phyloP scores from a whole-genome alignment of 345 rosid species.

The Euphorbia lathyris region DNA sequence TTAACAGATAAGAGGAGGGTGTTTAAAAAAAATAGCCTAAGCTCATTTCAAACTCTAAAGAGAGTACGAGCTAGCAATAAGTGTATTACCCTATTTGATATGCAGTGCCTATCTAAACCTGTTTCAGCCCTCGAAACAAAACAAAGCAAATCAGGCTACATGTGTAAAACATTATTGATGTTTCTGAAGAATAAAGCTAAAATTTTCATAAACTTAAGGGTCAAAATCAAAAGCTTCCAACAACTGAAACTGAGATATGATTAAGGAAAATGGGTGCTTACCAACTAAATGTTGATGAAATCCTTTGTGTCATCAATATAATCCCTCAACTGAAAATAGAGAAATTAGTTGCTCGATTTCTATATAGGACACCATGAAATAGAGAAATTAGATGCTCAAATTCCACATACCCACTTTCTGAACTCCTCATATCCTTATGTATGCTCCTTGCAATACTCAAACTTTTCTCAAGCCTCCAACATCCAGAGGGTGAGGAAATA shows the following conservation, averaged over 20 bases:
- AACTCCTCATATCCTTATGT: constrained; percentile 83
- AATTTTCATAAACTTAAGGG: neutral
- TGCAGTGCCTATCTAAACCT: too few relatives aligned
- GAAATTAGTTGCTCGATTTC: neutral
- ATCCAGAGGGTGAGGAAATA: constrained; percentile 79
- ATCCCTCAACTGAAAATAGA: constrained; percentile 76
- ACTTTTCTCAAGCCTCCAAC: constrained; percentile 78
- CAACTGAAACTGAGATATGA: neutral
- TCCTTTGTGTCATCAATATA: constrained; percentile 96
- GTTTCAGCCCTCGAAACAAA: too few relatives aligned
- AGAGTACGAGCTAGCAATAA: too few relatives aligned
- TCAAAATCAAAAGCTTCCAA: neutral
- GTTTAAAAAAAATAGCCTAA: too few relatives aligned
- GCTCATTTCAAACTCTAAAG: too few relatives aligned
- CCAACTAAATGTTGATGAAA: constrained; percentile 92
- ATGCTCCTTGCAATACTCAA: constrained; percentile 87
- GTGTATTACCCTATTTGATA: too few relatives aligned
- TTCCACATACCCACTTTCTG: constrained; percentile 70
- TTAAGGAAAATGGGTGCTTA: constrained; percentile 3
- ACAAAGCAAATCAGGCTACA: too few relatives aligned
- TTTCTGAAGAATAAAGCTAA: too few relatives aligned
- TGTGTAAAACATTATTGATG: too few relatives aligned
- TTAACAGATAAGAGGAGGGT: too few relatives aligned
- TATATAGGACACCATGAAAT: neutral
- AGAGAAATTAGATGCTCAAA: constrained; percentile 5